Conservation (phyloP, 371 early-diverging fungal genomes). For the Mortierella sp. region DNA sequence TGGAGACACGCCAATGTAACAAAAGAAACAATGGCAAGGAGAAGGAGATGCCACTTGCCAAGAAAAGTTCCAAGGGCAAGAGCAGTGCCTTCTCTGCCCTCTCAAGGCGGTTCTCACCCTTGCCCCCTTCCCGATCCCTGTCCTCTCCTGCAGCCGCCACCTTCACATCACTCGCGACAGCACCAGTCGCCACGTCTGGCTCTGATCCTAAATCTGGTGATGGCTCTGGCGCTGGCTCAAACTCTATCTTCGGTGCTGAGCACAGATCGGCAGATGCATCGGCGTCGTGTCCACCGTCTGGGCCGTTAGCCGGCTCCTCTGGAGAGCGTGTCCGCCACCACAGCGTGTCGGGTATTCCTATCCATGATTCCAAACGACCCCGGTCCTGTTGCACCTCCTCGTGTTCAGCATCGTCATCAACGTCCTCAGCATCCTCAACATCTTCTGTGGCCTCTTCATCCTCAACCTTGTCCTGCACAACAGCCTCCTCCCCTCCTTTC, state of each 20-base stretch:
- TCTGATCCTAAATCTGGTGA: not conserved
- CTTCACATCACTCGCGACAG: conserved; percentile 4
- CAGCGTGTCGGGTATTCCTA: conserved; percentile 17
- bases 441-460: conserved; percentile 14
- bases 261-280: conserved; percentile 7
- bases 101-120: conserved; percentile 17
- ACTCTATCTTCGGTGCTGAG: not conserved
- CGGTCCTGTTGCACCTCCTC: conserved; percentile 22
- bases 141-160: conserved; percentile 4
- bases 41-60: conserved; percentile 1
- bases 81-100: conserved; percentile 15
- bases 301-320: conserved; percentile 8
- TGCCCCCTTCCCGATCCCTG: conserved; percentile 12
- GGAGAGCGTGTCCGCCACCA: conserved; percentile 20
- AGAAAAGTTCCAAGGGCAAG: conserved; percentile 3
- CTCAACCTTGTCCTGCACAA: not conserved
- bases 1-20: not conserved
- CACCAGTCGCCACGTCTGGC: not conserved
- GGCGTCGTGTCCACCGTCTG: conserved; percentile 2
- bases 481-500: conserved; percentile 22
- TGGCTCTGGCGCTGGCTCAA: not conserved
- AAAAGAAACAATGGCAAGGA: conserved; percentile 8
- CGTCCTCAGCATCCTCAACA: conserved; percentile 5
- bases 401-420: conserved; percentile 22
- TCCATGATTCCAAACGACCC: conserved; percentile 15